Conservation (phyloP, 2,329 filamentous ascomycete species). For the Colletotrichum neosansevieriae region DNA sequence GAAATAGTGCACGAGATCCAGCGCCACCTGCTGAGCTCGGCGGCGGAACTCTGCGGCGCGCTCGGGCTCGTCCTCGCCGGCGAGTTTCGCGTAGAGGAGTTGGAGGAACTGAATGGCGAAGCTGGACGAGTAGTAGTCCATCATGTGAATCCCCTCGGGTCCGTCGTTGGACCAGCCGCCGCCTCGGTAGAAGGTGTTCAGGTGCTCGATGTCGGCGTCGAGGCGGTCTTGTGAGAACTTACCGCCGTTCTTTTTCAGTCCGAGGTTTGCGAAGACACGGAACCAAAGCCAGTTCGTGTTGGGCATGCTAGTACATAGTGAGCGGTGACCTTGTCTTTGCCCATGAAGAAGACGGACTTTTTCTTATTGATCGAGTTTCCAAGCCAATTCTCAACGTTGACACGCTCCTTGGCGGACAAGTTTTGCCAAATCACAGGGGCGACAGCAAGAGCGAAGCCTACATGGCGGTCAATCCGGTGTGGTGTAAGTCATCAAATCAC, state of each 20-base stretch:
- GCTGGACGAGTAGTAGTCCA: conserved; percentile 87
- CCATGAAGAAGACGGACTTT: conserved; percentile 58
- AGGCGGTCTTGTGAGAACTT: conserved; percentile 77
- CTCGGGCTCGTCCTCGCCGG: conserved; percentile 73
- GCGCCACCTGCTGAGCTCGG: conserved; percentile 73
- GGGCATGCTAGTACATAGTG: conserved; percentile 69
- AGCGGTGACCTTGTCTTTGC: not conserved
- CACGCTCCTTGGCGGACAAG: conserved; percentile 70
- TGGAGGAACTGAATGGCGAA: conserved; percentile 87
- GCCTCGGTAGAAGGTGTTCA: conserved; percentile 86
- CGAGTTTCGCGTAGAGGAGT: conserved; percentile 80
- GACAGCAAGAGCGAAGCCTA: conserved; percentile 77
- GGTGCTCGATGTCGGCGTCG: conserved; percentile 80
- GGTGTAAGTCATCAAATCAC: no score
- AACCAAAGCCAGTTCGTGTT: conserved; percentile 83
- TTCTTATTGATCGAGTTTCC: conserved; percentile 83
- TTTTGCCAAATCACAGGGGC: conserved; percentile 75
- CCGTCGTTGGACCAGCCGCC: conserved; percentile 88
- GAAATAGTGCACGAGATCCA: conserved; percentile 82
- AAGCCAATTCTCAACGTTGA: conserved; percentile 78
- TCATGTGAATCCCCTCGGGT: conserved; percentile 82
- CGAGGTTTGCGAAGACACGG: conserved; percentile 84
- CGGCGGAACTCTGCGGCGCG: conserved; percentile 77
- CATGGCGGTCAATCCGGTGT: not conserved
- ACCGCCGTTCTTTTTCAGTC: conserved; percentile 79